Evolutionary conservation across 2,329 filamentous ascomycete genomes (phyloP).

Genomic region (Colletotrichum siamense): DNA sequence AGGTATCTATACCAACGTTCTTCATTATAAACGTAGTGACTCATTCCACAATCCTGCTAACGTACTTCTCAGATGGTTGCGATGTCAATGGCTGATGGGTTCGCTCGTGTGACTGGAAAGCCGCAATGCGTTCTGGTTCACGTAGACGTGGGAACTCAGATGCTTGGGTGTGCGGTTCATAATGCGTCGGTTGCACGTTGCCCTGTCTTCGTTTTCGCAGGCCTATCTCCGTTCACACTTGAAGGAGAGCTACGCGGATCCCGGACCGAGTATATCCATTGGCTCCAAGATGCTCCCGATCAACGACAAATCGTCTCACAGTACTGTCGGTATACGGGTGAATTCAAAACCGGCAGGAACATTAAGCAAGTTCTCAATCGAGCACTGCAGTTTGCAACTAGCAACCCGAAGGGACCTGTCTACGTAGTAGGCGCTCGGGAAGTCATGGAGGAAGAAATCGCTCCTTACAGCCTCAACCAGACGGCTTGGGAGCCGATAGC

Average conservation of each 20-base stretch:
- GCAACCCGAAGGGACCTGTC: conserved; percentile 75
- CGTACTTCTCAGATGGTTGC: conserved; percentile 70
- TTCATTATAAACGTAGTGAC: neutral
- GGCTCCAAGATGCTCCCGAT: conserved; percentile 79
- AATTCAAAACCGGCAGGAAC: conserved; percentile 80
- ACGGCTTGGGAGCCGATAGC: conserved; percentile 73
- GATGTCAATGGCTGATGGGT: conserved; percentile 78
- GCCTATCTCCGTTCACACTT: conserved; percentile 72
- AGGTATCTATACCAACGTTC: neutral
- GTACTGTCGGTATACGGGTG: conserved; percentile 79
- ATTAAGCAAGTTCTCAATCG: conserved; percentile 85
- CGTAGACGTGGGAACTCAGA: conserved; percentile 79
- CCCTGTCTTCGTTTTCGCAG: conserved; percentile 75
- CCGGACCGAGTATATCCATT: conserved; percentile 78
- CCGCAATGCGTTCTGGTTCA: conserved; percentile 77
- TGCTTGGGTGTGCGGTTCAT: conserved; percentile 73
- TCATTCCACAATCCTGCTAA: neutral
- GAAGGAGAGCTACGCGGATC: conserved; percentile 75
- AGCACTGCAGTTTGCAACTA: conserved; percentile 76
- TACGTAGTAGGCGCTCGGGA: conserved; percentile 77
- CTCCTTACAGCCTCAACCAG: conserved; percentile 73
- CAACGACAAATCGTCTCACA: conserved; percentile 77
- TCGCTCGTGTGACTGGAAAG: conserved; percentile 69
- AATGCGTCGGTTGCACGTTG: conserved; percentile 74
- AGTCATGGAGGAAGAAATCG: conserved; percentile 82